phyloP scores from a whole-genome alignment of 2,329 filamentous ascomycete genomes.

The Ophiocordyceps polyrhachis-furcata region DNA sequence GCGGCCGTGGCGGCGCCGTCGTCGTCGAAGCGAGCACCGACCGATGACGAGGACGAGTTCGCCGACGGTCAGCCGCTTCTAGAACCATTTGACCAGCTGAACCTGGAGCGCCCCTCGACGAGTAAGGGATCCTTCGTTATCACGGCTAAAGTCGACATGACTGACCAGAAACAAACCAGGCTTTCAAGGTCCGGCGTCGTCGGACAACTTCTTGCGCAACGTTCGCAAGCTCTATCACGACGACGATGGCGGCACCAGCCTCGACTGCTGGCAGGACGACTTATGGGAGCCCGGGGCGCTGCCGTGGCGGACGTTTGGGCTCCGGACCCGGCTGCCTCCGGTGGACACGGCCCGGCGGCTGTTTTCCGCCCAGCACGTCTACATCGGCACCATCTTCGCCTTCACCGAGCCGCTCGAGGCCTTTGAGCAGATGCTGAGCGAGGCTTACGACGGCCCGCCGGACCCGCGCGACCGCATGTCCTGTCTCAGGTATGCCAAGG shows the following conservation, averaged over 20 bases:
- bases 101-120: slow-evolving; percentile 12
- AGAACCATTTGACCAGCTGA: slow-evolving; percentile 17
- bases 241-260: slow-evolving; percentile 11
- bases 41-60: slow-evolving; percentile 12
- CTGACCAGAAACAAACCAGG: slow-evolving; percentile 3
- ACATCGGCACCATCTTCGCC: slow-evolving; percentile 38
- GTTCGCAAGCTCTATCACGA: slow-evolving; percentile 17
- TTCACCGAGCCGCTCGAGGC: slow-evolving; percentile 24
- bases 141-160: not conserved
- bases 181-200: slow-evolving; percentile 18
- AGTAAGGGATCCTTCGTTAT: slow-evolving; percentile 4
- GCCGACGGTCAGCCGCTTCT: slow-evolving; percentile 14
- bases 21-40: not conserved
- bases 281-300: slow-evolving; percentile 17
- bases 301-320: slow-evolving; percentile 10
- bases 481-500: slow-evolving; percentile 30
- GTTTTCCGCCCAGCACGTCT: slow-evolving; percentile 32
- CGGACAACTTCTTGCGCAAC: slow-evolving; percentile 19
- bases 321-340: slow-evolving; percentile 22
- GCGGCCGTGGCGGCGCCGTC: not conserved
- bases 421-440: slow-evolving; percentile 25
- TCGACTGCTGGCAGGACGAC: slow-evolving; percentile 11
- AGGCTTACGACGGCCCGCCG: slow-evolving; percentile 22
- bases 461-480: slow-evolving; percentile 24
- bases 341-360: slow-evolving; percentile 29